These are phyloP conservation scores for Platanus orientalis DNA, from an alignment of 164 flowering plant genomes.

Conservation along the genomic window DNA sequence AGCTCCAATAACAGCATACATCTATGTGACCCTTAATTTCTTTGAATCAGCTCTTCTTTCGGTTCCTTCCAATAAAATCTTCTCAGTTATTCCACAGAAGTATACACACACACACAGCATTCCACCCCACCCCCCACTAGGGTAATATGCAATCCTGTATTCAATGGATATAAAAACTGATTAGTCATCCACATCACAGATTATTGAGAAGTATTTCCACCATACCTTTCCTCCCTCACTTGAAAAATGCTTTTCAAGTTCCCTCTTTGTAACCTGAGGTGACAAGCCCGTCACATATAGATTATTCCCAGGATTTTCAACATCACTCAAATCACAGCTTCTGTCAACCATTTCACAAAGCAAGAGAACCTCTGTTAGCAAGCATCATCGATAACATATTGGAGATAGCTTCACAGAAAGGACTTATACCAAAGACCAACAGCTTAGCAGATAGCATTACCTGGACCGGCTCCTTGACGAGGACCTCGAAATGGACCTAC, in stretches of 20 bases:
- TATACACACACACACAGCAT: no score
- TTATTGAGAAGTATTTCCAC: no score
- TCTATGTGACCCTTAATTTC: no score
- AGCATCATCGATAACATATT: neutral
- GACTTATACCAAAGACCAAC: neutral
- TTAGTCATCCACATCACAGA: no score
- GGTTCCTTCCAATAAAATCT: no score
- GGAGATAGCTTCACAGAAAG: neutral
- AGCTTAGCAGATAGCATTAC: conserved; percentile 13
- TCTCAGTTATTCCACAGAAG: no score
- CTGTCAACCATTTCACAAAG: conserved; percentile 24
- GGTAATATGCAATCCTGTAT: no score
- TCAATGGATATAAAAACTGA: no score
- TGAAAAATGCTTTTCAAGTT: conserved; percentile 77
- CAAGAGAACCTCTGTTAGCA: no score
- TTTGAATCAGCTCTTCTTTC: no score
- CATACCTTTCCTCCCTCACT: conserved; percentile 67
- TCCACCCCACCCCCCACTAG: no score
- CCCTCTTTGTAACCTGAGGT: conserved; percentile 63
- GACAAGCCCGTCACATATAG: conserved; percentile 92
- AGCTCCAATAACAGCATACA: no score
- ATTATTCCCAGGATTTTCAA: conserved; percentile 90
- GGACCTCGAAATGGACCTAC: conserved; percentile 59
- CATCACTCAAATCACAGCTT: conserved; percentile 55
- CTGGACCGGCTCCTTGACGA: conserved; percentile 57